Evolutionary conservation across 2,329 filamentous ascomycete genomes (phyloP), one percentile per base, ranked within the genome.

Genomic region (Botrytis byssoidea): DNA sequence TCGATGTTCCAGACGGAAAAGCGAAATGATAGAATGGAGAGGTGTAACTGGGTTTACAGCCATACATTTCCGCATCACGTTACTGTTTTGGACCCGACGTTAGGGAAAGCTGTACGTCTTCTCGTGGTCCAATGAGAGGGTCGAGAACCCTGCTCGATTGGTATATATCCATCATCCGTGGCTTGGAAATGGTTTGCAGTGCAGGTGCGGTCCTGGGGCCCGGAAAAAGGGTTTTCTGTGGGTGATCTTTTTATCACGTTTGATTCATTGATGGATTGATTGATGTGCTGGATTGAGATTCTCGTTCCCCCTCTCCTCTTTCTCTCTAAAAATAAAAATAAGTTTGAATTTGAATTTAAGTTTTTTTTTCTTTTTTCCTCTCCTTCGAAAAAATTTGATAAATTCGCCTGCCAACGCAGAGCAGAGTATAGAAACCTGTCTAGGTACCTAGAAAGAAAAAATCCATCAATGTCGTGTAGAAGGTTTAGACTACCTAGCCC

Each of bases 61-160:
- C 79, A 68, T n/a, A 77, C 79, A 76, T 64, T 74, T 77, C 73
- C 71, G 67, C 73, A 73, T 81, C 79, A 81, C 79, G 79, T 80
- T 79, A 80, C 74, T 71, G 44, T 64, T 68, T 73, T 57, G 71
- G 73, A 73, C 64, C 76, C 79, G 75, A 77, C 77, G 63, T 59
- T 74, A 59, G 71, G 74, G 55, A 73, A 76, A 73, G 73, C 73
- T 73, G 74, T 70, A 70, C 60, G 57, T 48, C 44, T 35, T 68
- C 35, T 29, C 14, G 46, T 29, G 37, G 63, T 32, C 79, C 78
- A 80, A 80, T 80, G 37, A 78, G 69, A 72, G n/a, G 51, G 29
- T 51, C 35, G 68, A 77, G 55, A 78, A 74, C 76, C 79, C 75
- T 79, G 75, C 64, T 74, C 69, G 70, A 25, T 57, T 37, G 32